Evolutionary conservation across 495 filamentous ascomycete species (phyloP).

Genomic region (Haplographium delicatum): DNA sequence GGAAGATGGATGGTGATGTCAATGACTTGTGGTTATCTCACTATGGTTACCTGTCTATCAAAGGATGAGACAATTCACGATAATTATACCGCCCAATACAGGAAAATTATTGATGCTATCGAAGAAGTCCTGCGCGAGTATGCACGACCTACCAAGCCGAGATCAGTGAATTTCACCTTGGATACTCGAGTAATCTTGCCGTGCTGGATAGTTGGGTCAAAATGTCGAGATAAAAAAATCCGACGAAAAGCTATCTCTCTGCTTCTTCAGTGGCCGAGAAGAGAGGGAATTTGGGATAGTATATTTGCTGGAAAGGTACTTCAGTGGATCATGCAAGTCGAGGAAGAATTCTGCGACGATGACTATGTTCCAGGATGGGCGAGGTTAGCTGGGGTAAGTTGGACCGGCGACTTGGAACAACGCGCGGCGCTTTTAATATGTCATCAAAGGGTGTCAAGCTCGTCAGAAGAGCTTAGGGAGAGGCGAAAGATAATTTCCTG

Average conservation of each 20-base stretch:
- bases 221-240: background rate
- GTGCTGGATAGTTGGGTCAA: background rate
- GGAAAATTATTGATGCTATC: background rate
- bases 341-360: background rate
- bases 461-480: background rate
- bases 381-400: background rate
- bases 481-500: background rate
- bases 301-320: background rate
- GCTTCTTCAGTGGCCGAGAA: background rate
- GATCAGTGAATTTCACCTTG: background rate
- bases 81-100: background rate
- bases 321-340: background rate
- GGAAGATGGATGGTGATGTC: no score
- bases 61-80: background rate
- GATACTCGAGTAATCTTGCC: background rate
- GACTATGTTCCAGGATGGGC: conserved; percentile 2
- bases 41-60: background rate
- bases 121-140: background rate
- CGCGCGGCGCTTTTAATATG: background rate
- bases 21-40: background rate
- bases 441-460: background rate
- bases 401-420: background rate
- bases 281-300: conserved; percentile 3
- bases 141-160: background rate
- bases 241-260: background rate